phyloP scores from a whole-genome alignment of 257 asterid species.

The Forsythia viridissima region DNA sequence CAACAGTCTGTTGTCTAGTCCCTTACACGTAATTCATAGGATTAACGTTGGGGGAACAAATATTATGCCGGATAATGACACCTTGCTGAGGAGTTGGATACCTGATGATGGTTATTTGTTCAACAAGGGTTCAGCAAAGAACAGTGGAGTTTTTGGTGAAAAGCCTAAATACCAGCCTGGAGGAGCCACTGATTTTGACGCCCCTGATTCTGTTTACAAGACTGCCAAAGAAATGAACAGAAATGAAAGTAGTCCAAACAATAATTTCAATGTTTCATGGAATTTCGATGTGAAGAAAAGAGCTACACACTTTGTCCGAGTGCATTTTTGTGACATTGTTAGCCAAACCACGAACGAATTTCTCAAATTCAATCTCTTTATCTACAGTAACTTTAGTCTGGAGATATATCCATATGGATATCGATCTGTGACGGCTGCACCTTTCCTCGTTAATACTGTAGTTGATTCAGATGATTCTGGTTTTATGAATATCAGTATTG shows the following conservation, averaged over 20 bases:
- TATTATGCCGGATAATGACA: conserved; percentile 32
- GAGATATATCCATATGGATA: conserved; percentile 14
- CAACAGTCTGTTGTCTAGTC: background rate
- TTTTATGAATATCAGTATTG: conserved; percentile 43
- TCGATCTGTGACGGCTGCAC: background rate
- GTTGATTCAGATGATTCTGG: conserved; percentile 54
- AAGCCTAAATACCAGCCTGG: background rate
- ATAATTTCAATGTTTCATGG: conserved; percentile 42
- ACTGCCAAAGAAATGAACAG: conserved; percentile 46
- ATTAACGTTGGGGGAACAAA: conserved; percentile 56
- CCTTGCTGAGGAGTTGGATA: conserved; percentile 51
- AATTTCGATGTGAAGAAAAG: conserved; percentile 34
- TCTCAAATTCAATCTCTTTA: conserved; percentile 26
- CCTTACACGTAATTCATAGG: conserved; percentile 44
- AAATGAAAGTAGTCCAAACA: background rate
- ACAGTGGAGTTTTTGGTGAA: fast-evolving
- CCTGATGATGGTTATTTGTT: conserved; percentile 46
- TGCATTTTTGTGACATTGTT: conserved; percentile 64
- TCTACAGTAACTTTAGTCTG: conserved; percentile 2
- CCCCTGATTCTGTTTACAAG: conserved; percentile 51
- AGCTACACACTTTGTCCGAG: conserved; percentile 37
- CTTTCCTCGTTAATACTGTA: conserved; percentile 41
- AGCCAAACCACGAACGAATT: background rate
- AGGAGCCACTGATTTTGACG: conserved; percentile 30
- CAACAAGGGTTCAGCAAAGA: background rate